These are phyloP conservation scores for Tuber magnatum DNA, from an alignment of 495 filamentous ascomycete species.

Conservation along the genomic window DNA sequence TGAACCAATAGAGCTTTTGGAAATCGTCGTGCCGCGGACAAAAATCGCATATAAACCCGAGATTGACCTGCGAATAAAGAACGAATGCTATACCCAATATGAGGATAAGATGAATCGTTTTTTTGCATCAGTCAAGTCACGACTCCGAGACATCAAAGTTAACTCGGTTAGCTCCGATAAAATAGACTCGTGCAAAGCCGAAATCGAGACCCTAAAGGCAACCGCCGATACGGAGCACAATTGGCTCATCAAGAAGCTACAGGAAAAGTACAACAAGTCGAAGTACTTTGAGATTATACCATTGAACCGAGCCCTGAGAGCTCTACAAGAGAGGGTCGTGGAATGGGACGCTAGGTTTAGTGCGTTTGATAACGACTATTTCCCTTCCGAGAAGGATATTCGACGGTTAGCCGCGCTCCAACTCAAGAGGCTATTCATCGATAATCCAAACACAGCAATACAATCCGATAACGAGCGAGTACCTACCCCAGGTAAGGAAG, in stretches of 20 bases:
- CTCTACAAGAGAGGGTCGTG: slow-evolving; percentile 83
- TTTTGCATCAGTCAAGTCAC: slow-evolving; percentile 72
- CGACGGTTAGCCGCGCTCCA: slow-evolving; percentile 82
- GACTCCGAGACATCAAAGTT: slow-evolving; percentile 78
- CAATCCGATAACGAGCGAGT: slow-evolving; percentile 54
- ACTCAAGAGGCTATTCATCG: slow-evolving; percentile 88
- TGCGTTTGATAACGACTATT: slow-evolving; percentile 86
- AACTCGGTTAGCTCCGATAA: slow-evolving; percentile 86
- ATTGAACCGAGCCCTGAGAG: slow-evolving; percentile 75
- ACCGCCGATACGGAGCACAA: slow-evolving; percentile 74
- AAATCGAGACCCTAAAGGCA: slow-evolving; percentile 66
- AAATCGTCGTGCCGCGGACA: slow-evolving; percentile 85
- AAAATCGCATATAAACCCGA: slow-evolving; percentile 96
- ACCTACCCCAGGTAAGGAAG: slow-evolving; percentile 47
- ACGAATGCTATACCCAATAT: slow-evolving; percentile 73
- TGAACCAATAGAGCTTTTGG: slow-evolving; percentile 83
- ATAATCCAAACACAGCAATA: slow-evolving; percentile 73
- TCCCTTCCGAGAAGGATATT: slow-evolving; percentile 96
- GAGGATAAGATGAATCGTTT: slow-evolving; percentile 77
- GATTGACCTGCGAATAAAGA: slow-evolving; percentile 80
- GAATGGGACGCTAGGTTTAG: slow-evolving; percentile 88
- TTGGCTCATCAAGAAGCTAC: slow-evolving; percentile 63
- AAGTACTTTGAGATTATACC: slow-evolving; percentile 96
- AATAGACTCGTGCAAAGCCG: slow-evolving; percentile 65
- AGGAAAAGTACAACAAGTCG: slow-evolving; percentile 83